Evolutionary conservation across 2,329 filamentous ascomycete genomes (phyloP), one percentile per base, ranked within the genome.

Genomic region (Hypoxylon sp.): DNA sequence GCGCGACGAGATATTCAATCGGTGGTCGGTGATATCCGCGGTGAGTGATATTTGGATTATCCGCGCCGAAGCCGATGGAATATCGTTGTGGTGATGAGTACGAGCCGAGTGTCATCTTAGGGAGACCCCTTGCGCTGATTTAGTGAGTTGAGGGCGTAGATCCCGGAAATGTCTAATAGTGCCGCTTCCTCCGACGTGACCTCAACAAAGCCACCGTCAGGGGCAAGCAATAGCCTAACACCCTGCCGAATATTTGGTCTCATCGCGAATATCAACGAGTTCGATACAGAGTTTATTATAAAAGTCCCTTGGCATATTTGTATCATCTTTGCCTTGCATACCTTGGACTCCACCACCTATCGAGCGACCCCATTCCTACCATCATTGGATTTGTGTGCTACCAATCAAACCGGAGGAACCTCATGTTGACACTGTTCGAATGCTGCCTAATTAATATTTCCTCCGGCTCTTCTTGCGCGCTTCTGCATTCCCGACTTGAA

Each of bases 161-260:
- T 69, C 63, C 70, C 68, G 64, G 66, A 58, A 58, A 58, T 69
- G 68, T 65, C 67, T 65, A 67, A 59, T 59, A 61, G 65, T 67
- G 62, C 70, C 66, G 70, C 62, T 66, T 67, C 66, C 68, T 68
- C 70, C 67, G 68, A 67, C 65, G 52, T 62, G 59, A 68, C 66
- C 64, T 62, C 64, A 63, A 59, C 63, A 67, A 67, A 70, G 63
- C 67, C 69, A 68, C 68, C 49, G 50, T 53, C 55, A 57, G 56
- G 52, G 51, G 49, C 44, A 26, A 52, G 58, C 48, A 66, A 66
- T 56, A 41, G 13, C 51, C 53, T 55, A 60, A 32, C 48, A 28
- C 34, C 11, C 50, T 46, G 8, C 37, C 37, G 41, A 24, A 37
- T 10, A 53, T 46, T 39, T 22, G 26, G 48, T 30, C 39, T 20